phyloP scores from a whole-genome alignment of 2,329 filamentous ascomycete species.

The Aspergillus intermedius region DNA sequence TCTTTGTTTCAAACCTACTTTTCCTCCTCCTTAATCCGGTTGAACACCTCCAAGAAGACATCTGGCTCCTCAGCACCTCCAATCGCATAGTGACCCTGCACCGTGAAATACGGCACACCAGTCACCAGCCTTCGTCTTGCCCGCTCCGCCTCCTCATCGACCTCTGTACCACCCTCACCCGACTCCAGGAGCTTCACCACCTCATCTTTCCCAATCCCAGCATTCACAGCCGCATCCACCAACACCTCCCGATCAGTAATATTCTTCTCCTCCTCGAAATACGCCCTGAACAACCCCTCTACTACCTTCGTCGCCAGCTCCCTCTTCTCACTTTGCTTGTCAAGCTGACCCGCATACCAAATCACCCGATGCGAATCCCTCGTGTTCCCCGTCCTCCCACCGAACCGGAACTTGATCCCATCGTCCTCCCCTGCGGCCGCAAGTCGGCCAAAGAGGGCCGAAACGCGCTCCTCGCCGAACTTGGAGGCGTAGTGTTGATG shows the following conservation, averaged over 20 bases:
- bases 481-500: slow-evolving; percentile 54
- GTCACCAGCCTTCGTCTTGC: slow-evolving; percentile 51
- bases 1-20: slow-evolving; percentile 1
- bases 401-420: slow-evolving; percentile 67
- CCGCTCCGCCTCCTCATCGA: slow-evolving; percentile 51
- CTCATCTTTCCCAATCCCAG: slow-evolving; percentile 49
- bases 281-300: slow-evolving; percentile 57
- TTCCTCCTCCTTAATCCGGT: slow-evolving; percentile 47
- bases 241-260: slow-evolving; percentile 54
- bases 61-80: slow-evolving; percentile 65
- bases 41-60: slow-evolving; percentile 61
- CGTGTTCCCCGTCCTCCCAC: slow-evolving; percentile 67
- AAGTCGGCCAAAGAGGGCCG: slow-evolving; percentile 54
- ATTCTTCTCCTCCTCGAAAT: slow-evolving; percentile 60
- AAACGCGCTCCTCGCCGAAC: slow-evolving; percentile 57
- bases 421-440: slow-evolving; percentile 53
- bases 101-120: slow-evolving; percentile 69
- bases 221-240: slow-evolving; percentile 46
- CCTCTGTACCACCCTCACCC: slow-evolving; percentile 51
- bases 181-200: slow-evolving; percentile 50
- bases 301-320: slow-evolving; percentile 55
- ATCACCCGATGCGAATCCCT: slow-evolving; percentile 72
- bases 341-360: slow-evolving; percentile 55
- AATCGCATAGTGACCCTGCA: slow-evolving; percentile 62
- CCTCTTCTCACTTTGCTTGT: slow-evolving; percentile 25